These are phyloP conservation scores for Botryosphaeria dothidea DNA, from an alignment of 2,329 filamentous ascomycete species.

Conservation along the genomic window DNA sequence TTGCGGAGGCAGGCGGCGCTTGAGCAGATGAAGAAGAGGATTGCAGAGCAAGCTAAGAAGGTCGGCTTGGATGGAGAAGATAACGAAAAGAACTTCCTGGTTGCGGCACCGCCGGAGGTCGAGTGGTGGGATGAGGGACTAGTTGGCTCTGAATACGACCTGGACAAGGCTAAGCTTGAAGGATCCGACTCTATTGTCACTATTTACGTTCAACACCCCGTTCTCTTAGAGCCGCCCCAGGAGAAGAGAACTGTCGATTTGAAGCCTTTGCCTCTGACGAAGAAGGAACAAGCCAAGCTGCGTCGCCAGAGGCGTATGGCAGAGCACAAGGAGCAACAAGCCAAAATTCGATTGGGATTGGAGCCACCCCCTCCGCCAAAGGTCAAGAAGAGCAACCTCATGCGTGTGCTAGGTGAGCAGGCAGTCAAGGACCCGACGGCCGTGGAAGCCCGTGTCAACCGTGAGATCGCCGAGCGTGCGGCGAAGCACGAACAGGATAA, in stretches of 20 bases:
- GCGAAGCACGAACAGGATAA: constrained; percentile 77
- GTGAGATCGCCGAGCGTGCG: constrained; percentile 85
- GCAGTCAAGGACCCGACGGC: constrained; percentile 95
- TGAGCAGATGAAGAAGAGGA: constrained; percentile 91
- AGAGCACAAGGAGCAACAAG: constrained; percentile 92
- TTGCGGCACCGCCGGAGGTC: constrained; percentile 80
- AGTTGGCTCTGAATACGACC: not conserved
- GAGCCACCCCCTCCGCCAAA: constrained; percentile 90
- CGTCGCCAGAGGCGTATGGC: constrained; percentile 88
- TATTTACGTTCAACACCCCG: constrained; percentile 87
- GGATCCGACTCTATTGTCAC: constrained; percentile 86
- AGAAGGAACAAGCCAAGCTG: constrained; percentile 87
- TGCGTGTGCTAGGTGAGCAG: constrained; percentile 92
- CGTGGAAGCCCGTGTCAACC: constrained; percentile 90
- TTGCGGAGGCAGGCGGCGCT: constrained; percentile 82
- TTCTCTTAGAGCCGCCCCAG: constrained; percentile 86
- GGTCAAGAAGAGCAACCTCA: constrained; percentile 94
- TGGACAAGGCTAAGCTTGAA: constrained; percentile 68
- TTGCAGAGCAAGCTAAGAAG: constrained; percentile 82
- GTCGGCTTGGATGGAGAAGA: constrained; percentile 96
- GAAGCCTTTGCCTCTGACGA: constrained; percentile 90
- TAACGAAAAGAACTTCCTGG: constrained; percentile 83
- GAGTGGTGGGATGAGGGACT: constrained; percentile 71
- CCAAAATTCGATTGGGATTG: constrained; percentile 89
- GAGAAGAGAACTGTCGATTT: constrained; percentile 76